Evolutionary conservation across 169 alveolate species (phyloP), one percentile per base, ranked within the genome.

Genomic region (Eimeria falciformis): DNA sequence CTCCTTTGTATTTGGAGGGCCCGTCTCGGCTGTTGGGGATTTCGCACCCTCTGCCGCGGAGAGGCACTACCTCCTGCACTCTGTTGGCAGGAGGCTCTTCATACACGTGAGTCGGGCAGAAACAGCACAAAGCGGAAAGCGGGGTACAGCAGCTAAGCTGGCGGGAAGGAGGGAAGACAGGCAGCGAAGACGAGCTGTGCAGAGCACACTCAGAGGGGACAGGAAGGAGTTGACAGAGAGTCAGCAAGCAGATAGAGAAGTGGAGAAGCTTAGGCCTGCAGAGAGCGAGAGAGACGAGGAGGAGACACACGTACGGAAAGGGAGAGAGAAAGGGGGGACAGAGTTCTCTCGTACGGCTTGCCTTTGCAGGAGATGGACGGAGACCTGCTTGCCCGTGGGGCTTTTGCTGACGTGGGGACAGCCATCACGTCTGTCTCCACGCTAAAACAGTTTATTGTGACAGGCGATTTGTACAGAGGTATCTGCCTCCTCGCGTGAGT

Each of bases 291-390:
- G 40, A 75, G 83, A n/a, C 66, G 29, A 3, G 25, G 29, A 21
- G 11, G 27, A 40, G 56, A 17, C 3, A 9, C 43, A 21, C 6
- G 53, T 17, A 12, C 58, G 25, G 27, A 71, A 29, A 40, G 25
- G 21, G 68, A 43, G 43, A 21, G 6, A 21, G 55, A 23, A 45
- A 23, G 3, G 65, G 78, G 78, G 33, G 78, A 23, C 46, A 66
- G 78, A 11, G 12, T 1, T 1, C n/a, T 12, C 29, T 5, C 11
- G 25, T 62, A 23, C 29, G 75, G 33, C 9, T 78, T 21, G 21
- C 14, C 37, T 23, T 12, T 85, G 50, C 69, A 85, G 92, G 92
- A 85, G 27, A 66, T 85, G 85, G 92, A 85, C n/a, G 85, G 92
- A n/a, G 78, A 65, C 43, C 47, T 65, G 37, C 33, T 85, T 21